Conservation (phyloP, 2,329 filamentous ascomycete species). For the Epichloe sibirici region DNA sequence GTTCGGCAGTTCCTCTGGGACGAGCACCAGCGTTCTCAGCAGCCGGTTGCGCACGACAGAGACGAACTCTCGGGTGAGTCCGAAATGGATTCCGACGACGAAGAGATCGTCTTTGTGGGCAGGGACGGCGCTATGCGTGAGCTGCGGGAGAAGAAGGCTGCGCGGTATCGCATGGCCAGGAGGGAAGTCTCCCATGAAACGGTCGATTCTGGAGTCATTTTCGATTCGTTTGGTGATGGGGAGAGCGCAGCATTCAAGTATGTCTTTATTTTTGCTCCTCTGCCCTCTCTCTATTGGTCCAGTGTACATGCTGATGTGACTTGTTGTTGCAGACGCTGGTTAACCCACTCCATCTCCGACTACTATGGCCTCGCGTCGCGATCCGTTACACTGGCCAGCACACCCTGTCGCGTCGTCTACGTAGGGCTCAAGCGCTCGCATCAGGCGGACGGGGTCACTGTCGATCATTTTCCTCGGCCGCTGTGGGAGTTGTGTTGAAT, state of each 20-base stretch:
- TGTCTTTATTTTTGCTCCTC: conserved; percentile 20
- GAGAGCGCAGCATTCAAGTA: conserved; percentile 72
- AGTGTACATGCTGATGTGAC: neutral
- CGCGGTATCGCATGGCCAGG: conserved; percentile 35
- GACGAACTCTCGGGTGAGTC: conserved; percentile 1
- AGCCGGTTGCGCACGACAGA: conserved; percentile 12
- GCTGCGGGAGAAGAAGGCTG: conserved; percentile 24
- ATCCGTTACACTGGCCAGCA: conserved; percentile 60
- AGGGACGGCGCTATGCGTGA: conserved; percentile 46
- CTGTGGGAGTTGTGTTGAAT: conserved; percentile 49
- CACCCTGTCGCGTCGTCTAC: conserved; percentile 68
- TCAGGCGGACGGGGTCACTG: neutral
- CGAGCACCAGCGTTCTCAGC: conserved; percentile 13
- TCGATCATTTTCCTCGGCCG: conserved; percentile 40
- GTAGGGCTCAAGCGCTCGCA: conserved; percentile 54
- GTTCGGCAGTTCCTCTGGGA: conserved; percentile 64
- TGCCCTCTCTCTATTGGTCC: too few relatives aligned
- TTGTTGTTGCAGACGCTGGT: conserved; percentile 56
- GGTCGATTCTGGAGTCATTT: conserved; percentile 54
- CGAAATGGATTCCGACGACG: conserved; percentile 46
- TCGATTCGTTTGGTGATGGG: conserved; percentile 67
- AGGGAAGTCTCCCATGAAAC: conserved; percentile 47
- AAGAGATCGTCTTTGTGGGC: conserved; percentile 87
- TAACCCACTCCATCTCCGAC: conserved; percentile 81
- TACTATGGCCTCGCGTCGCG: conserved; percentile 86